phyloP scores from a whole-genome alignment of 73 alveolate genomes.

The Tetrahymena malaccensis region DNA sequence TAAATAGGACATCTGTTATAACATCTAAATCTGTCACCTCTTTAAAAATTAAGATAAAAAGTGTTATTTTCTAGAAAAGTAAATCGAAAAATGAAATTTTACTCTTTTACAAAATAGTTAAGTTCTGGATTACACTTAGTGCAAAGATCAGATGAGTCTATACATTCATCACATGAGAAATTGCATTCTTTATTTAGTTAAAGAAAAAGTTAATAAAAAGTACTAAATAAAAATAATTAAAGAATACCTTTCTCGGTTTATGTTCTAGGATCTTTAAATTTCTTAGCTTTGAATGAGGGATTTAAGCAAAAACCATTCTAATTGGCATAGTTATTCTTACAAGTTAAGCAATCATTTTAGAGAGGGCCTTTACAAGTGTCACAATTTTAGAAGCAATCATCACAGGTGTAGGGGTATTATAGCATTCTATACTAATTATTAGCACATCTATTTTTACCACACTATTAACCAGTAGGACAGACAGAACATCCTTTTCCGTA shows the following conservation, averaged over 20 bases:
- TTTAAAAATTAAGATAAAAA: neutral
- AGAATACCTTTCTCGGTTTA: neutral
- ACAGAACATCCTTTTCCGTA: neutral
- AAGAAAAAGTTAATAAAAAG: neutral
- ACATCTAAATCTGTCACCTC: neutral
- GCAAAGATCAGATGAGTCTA: neutral
- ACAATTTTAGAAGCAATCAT: neutral
- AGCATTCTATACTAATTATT: neutral
- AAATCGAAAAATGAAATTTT: neutral
- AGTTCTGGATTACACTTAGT: neutral
- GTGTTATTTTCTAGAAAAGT: neutral
- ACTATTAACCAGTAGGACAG: neutral
- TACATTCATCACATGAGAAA: neutral
- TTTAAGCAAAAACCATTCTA: neutral
- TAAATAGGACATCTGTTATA: neutral
- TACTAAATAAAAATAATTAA: neutral
- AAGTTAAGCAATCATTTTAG: neutral
- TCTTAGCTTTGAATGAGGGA: neutral
- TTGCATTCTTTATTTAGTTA: neutral
- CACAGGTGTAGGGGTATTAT: neutral
- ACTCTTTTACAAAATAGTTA: neutral
- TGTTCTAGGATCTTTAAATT: neutral
- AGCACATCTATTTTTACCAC: neutral
- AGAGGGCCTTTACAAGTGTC: neutral
- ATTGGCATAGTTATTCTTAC: neutral